Conservation (phyloP, 2,329 filamentous ascomycete species). For the Trichoderma sp. region DNA sequence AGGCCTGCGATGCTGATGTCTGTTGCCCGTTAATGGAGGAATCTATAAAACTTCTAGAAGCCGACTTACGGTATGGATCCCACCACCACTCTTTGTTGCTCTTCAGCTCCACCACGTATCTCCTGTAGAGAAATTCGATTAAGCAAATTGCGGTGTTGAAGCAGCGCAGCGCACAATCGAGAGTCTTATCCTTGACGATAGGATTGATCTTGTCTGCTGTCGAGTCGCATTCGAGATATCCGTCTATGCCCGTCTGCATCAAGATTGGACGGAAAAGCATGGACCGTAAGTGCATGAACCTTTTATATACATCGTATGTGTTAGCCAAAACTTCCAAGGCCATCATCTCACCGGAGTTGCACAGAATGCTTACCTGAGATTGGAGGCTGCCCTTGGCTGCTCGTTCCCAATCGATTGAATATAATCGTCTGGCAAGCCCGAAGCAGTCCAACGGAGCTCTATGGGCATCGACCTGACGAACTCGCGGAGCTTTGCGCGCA, state of each 20-base stretch:
- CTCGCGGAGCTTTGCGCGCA: background rate
- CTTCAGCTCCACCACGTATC: constrained; percentile 20
- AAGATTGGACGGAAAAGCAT: constrained; percentile 24
- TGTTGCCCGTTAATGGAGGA: background rate
- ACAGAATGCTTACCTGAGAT: background rate
- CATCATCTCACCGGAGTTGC: background rate
- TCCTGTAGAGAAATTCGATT: constrained; percentile 28
- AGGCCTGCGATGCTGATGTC: constrained; percentile 23
- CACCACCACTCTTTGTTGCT: constrained; percentile 37
- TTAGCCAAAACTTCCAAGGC: background rate
- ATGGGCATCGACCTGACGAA: background rate
- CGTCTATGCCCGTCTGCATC: constrained; percentile 26
- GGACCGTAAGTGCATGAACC: constrained; percentile 20
- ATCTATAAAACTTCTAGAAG: background rate
- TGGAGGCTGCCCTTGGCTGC: background rate
- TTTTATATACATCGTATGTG: background rate
- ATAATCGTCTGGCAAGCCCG: background rate
- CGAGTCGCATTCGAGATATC: background rate
- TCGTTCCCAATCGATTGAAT: background rate
- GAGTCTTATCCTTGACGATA: constrained; percentile 1
- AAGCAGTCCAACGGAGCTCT: background rate
- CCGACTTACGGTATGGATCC: background rate
- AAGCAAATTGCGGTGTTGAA: constrained; percentile 30
- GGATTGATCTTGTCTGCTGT: constrained; percentile 10
- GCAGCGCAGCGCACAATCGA: constrained; percentile 32